Conservation (phyloP, 257 asterid genomes). For the Nemophila menziesii region DNA sequence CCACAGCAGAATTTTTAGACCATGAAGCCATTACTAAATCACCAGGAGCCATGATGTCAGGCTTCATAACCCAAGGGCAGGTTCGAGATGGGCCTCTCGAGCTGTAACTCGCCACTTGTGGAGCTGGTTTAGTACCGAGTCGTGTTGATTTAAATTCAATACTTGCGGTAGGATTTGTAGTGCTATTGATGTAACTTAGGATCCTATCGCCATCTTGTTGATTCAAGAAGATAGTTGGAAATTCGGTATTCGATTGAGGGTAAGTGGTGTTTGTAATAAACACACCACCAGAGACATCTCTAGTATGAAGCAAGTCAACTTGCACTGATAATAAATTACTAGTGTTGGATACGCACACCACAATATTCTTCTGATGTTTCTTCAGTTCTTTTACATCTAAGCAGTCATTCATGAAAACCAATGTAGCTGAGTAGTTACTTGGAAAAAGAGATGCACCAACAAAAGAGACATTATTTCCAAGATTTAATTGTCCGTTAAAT, state of each 20-base stretch:
- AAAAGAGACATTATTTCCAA: slow-evolving; percentile 18
- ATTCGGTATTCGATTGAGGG: not conserved
- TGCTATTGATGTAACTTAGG: slow-evolving; percentile 11
- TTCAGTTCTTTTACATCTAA: not conserved
- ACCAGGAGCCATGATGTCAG: slow-evolving; percentile 48
- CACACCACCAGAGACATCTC: not conserved
- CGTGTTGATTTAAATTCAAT: slow-evolving; percentile 25
- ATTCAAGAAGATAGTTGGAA: slow-evolving; percentile 21
- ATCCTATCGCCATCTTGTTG: slow-evolving; percentile 13
- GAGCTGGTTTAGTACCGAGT: slow-evolving; percentile 4
- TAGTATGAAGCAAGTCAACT: not conserved
- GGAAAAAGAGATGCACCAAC: slow-evolving; percentile 24
- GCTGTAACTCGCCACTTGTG: slow-evolving; percentile 25
- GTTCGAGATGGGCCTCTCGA: slow-evolving; percentile 47
- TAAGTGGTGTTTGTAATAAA: not conserved
- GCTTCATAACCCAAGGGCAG: slow-evolving; percentile 42
- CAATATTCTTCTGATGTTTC: not conserved
- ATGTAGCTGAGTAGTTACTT: slow-evolving; percentile 1
- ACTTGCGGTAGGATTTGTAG: slow-evolving; percentile 11
- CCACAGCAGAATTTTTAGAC: slow-evolving; percentile 18
- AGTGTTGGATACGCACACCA: not conserved
- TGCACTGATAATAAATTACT: not conserved
- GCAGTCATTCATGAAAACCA: slow-evolving; percentile 12
- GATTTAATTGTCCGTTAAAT: slow-evolving; percentile 17
- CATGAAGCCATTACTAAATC: slow-evolving; percentile 44